A percentile compares a stretch with the other conserved stretches of the same genome.
Conservation (phyloP, 805 yeast genomes). For the Phaffomyces opuntiae region DNA sequence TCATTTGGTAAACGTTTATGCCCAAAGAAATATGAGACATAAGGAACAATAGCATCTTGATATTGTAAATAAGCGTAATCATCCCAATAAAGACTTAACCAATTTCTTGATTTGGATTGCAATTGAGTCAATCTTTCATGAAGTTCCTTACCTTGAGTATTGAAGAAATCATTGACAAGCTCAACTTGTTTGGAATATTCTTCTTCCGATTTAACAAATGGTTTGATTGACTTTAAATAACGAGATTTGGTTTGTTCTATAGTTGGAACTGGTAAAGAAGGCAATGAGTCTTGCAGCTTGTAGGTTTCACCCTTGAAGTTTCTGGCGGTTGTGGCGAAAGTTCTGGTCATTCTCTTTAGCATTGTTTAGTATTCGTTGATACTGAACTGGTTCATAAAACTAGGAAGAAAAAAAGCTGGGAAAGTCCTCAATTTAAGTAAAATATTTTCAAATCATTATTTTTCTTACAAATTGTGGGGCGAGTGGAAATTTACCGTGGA, state of each 20-base stretch:
- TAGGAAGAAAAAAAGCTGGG: not conserved
- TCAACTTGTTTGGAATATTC: constrained; percentile 47
- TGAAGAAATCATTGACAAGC: constrained; percentile 61
- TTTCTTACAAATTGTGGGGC: constrained; percentile 5
- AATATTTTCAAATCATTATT: not conserved
- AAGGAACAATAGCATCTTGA: constrained; percentile 93
- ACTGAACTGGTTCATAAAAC: too few relatives aligned
- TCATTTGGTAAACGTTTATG: constrained; percentile 55
- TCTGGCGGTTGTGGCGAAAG: constrained; percentile 13
- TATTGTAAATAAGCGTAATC: constrained; percentile 85
- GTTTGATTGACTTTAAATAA: constrained; percentile 68
- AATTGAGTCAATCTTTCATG: constrained; percentile 58
- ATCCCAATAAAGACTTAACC: constrained; percentile 94
- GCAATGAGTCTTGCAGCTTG: constrained; percentile 66
- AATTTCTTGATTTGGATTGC: constrained; percentile 49
- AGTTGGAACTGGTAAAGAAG: constrained; percentile 83
- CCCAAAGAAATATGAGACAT: constrained; percentile 81
- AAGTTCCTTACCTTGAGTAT: constrained; percentile 59
- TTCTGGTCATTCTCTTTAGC: constrained; percentile 20
- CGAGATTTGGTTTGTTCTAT: constrained; percentile 61
- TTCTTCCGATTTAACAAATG: constrained; percentile 45
- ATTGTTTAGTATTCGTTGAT: not conserved
- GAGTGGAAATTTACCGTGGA: constrained; percentile 1
- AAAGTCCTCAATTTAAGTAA: not conserved
- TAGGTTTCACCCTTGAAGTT: constrained; percentile 57